Percentiles rank a stretch among this genome's conserved stretches.
These are phyloP conservation scores for Pelargonium exstipulatum DNA, from an alignment of 441 rosid species.

Conservation along the genomic window DNA sequence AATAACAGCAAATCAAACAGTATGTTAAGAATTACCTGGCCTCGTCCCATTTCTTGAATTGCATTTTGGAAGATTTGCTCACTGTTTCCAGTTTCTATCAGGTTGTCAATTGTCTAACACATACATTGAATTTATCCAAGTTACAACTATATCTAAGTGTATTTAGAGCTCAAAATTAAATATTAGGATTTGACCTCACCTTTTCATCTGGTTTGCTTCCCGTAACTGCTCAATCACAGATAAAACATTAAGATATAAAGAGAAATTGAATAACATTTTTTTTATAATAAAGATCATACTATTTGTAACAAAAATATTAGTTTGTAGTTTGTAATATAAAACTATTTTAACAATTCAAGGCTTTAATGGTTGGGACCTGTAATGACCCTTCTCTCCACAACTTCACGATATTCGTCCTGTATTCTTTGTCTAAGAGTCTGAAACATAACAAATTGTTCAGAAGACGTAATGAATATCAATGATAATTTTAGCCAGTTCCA, in stretches of 20 bases:
- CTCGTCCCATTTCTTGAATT: slow-evolving; percentile 84
- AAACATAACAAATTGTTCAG: slow-evolving; percentile 23
- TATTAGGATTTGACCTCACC: slow-evolving; percentile 36
- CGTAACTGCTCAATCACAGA: slow-evolving; percentile 40
- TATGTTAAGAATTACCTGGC: slow-evolving; percentile 46
- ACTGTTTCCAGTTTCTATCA: slow-evolving; percentile 88
- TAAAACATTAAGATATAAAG: slow-evolving; percentile 19
- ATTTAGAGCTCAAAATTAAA: slow-evolving; percentile 9
- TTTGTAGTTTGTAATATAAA: not conserved
- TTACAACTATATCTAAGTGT: slow-evolving; percentile 22
- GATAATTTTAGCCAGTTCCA: not conserved
- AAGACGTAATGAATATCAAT: slow-evolving; percentile 9
- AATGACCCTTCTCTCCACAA: slow-evolving; percentile 77
- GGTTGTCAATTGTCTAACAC: slow-evolving; percentile 65
- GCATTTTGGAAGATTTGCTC: slow-evolving; percentile 93
- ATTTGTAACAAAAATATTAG: no score
- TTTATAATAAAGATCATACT: no score
- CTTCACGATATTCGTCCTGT: slow-evolving; percentile 84
- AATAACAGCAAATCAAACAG: not conserved
- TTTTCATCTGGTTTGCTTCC: slow-evolving; percentile 67
- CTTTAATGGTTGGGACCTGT: slow-evolving; percentile 41
- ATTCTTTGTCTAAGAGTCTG: slow-evolving; percentile 79
- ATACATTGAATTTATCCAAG: slow-evolving; percentile 9
- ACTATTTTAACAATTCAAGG: slow-evolving; percentile 7
- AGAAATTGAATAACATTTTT: not conserved